Evolutionary conservation across 2,329 filamentous ascomycete genomes (phyloP).

Genomic region (Phaeoacremonium minimum): DNA sequence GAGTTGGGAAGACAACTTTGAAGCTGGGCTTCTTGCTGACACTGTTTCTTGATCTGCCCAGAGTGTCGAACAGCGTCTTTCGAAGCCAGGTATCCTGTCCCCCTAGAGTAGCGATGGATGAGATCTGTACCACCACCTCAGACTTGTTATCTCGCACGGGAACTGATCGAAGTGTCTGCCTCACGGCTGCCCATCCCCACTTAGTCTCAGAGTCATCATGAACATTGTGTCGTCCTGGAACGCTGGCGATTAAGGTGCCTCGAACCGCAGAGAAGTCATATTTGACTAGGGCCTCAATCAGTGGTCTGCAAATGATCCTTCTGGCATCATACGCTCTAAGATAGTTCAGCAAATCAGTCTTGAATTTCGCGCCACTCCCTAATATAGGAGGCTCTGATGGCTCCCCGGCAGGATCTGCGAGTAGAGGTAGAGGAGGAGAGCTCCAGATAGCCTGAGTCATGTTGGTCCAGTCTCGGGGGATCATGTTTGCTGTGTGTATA

Average conservation of each 20-base stretch:
- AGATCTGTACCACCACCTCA: slow-evolving; percentile 62
- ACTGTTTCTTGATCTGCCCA: slow-evolving; percentile 27
- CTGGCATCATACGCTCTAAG: slow-evolving; percentile 62
- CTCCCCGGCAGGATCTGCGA: slow-evolving; percentile 9
- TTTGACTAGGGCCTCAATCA: slow-evolving; percentile 52
- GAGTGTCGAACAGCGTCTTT: slow-evolving; percentile 53
- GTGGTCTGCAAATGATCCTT: slow-evolving; percentile 43
- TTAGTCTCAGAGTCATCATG: slow-evolving; percentile 42
- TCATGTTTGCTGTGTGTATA: slow-evolving; percentile 91
- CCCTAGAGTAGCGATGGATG: slow-evolving; percentile 78
- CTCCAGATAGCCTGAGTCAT: slow-evolving; percentile 83
- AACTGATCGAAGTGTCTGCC: slow-evolving; percentile 52
- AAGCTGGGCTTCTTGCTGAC: slow-evolving; percentile 40
- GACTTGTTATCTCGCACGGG: slow-evolving; percentile 34
- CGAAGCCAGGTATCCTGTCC: slow-evolving; percentile 68
- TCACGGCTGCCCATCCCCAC: slow-evolving; percentile 76
- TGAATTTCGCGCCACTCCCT: slow-evolving; percentile 69
- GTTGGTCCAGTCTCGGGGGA: slow-evolving; percentile 80
- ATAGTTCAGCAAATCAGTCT: slow-evolving; percentile 70
- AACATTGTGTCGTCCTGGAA: slow-evolving; percentile 62
- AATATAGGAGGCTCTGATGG: slow-evolving; percentile 21
- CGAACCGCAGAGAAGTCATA: slow-evolving; percentile 69
- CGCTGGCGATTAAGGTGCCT: slow-evolving; percentile 72
- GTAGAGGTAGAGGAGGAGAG: slow-evolving; percentile 63
- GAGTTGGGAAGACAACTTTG: slow-evolving; percentile 76